Conservation (phyloP, 2,329 filamentous ascomycete species). For the Colletotrichum horii region DNA sequence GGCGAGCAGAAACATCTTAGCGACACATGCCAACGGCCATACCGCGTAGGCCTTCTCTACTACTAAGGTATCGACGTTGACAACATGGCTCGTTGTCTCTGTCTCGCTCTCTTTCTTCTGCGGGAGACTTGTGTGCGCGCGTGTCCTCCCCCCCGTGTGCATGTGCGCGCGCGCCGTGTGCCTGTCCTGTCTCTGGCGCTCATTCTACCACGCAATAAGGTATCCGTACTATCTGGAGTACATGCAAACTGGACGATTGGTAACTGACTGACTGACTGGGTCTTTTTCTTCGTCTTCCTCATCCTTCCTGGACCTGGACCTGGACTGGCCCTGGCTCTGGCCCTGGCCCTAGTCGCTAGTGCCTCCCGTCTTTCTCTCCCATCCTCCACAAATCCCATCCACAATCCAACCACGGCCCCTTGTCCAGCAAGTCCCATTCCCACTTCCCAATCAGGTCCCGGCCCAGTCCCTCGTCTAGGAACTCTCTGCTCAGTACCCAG, state of each 20-base stretch:
- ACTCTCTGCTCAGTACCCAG: background rate
- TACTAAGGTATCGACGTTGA: background rate
- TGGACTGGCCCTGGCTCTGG: background rate
- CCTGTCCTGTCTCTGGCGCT: background rate
- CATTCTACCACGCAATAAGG: background rate
- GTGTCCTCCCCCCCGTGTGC: background rate
- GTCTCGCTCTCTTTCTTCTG: background rate
- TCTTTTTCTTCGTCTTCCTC: background rate
- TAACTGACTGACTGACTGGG: background rate
- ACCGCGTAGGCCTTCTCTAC: background rate
- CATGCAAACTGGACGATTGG: background rate
- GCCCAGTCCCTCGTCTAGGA: background rate
- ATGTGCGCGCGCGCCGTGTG: background rate
- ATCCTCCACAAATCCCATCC: constrained; percentile 5
- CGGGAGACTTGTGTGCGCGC: background rate
- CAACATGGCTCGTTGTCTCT: background rate
- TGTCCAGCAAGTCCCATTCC: constrained; percentile 3
- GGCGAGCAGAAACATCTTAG: background rate
- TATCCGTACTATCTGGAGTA: background rate
- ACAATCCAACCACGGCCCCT: background rate
- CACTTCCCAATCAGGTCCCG: constrained; percentile 12
- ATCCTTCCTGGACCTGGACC: background rate
- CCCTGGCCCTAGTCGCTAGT: background rate
- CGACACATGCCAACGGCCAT: background rate
- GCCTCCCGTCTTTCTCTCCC: constrained; percentile 1